Conservation (phyloP, 768 basidiomycete species). For the Pulveroboletus frians region DNA sequence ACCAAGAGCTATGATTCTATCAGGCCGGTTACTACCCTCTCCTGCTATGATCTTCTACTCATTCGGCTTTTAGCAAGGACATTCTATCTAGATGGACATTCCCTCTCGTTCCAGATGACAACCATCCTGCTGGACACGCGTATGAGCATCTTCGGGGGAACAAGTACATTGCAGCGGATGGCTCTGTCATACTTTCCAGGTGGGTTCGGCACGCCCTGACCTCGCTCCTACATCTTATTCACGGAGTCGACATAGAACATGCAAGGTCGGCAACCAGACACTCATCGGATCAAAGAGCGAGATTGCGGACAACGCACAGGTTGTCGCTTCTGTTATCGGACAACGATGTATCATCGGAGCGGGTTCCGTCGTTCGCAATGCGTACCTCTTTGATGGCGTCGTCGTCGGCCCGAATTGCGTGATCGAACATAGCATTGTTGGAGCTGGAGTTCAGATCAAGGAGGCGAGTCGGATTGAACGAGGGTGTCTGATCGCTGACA, state of each 20-base stretch:
- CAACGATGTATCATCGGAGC: conserved; percentile 68
- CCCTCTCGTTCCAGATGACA: conserved; percentile 92
- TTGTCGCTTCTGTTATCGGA: conserved; percentile 76
- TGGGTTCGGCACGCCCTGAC: conserved; percentile 29
- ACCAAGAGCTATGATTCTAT: conserved; percentile 88
- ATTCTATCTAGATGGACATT: conserved; percentile 93
- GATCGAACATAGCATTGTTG: conserved; percentile 79
- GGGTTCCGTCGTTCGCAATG: conserved; percentile 60
- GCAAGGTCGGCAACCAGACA: conserved; percentile 73
- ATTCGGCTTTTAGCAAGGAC: conserved; percentile 61
- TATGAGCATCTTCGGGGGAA: conserved; percentile 89
- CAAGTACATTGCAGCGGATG: conserved; percentile 80
- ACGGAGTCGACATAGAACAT: conserved; percentile 47
- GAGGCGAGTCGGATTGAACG: conserved; percentile 60
- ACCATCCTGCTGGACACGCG: conserved; percentile 72
- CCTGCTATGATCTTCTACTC: not conserved
- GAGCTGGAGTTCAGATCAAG: conserved; percentile 66
- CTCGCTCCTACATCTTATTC: not conserved
- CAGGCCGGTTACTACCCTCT: conserved; percentile 45
- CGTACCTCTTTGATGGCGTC: conserved; percentile 82
- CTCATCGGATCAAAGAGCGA: conserved; percentile 79
- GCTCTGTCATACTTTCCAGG: conserved; percentile 80
- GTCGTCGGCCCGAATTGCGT: conserved; percentile 63
- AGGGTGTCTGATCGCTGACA: conserved; percentile 81
- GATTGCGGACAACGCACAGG: conserved; percentile 59